Percentiles rank a stretch among this genome's conserved stretches.
Conservation (phyloP, 2,329 filamentous ascomycete species). For the Fusarium xylarioides region DNA sequence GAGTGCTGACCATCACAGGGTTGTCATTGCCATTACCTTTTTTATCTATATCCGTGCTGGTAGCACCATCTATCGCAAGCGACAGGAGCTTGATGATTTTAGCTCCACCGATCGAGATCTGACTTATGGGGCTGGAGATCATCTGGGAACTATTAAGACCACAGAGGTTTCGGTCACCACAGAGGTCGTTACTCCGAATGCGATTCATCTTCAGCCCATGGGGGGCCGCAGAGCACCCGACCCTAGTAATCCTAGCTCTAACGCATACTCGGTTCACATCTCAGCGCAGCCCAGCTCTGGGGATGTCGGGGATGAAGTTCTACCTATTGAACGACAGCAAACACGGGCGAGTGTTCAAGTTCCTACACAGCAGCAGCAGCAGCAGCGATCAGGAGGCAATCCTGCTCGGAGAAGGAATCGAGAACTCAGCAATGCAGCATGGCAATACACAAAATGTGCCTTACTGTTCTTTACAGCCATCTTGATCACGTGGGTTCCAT, state of each 20-base stretch:
- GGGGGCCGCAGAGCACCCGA: slow-evolving; percentile 25
- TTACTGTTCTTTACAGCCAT: slow-evolving; percentile 77
- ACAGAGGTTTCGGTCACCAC: slow-evolving; percentile 72
- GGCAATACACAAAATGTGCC: slow-evolving; percentile 75
- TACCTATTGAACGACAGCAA: slow-evolving; percentile 40
- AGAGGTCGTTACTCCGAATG: slow-evolving; percentile 48
- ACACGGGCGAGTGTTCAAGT: slow-evolving; percentile 12
- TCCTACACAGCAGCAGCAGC: slow-evolving; percentile 23
- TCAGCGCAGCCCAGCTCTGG: slow-evolving; percentile 47
- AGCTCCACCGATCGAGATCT: slow-evolving; percentile 57
- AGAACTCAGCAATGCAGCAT: slow-evolving; percentile 70
- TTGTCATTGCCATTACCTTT: slow-evolving; percentile 68
- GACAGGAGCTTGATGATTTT: slow-evolving; percentile 67
- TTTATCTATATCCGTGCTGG: slow-evolving; percentile 74
- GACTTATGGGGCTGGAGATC: slow-evolving; percentile 51
- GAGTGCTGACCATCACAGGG: slow-evolving; percentile 53
- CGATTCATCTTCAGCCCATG: slow-evolving; percentile 40
- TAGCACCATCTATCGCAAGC: slow-evolving; percentile 72
- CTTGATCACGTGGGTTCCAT: slow-evolving; percentile 79
- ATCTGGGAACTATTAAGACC: slow-evolving; percentile 61
- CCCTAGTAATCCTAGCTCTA: slow-evolving; percentile 17
- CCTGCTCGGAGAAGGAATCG: slow-evolving; percentile 51
- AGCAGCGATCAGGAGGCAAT: slow-evolving; percentile 37
- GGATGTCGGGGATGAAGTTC: slow-evolving; percentile 36
- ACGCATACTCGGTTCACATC: slow-evolving; percentile 62